These are phyloP conservation scores for Xylaria sp. DNA, from an alignment of 2,329 filamentous ascomycete genomes.

Conservation along the genomic window DNA sequence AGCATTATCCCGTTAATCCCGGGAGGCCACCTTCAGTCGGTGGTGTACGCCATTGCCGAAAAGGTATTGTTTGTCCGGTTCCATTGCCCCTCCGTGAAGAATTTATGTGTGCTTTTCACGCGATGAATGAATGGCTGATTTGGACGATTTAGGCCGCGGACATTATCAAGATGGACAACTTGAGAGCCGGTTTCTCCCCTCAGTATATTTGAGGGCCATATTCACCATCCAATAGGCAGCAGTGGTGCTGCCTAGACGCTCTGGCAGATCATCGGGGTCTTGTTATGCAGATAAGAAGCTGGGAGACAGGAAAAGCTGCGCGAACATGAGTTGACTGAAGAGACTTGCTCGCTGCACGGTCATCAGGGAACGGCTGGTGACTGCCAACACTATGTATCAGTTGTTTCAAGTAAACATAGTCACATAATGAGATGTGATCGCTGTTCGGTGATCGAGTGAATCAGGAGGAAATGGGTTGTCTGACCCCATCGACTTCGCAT, in stretches of 20 bases:
- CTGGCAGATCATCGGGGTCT: not conserved
- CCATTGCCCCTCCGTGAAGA: not conserved
- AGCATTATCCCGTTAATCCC: constrained; percentile 42
- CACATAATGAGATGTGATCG: not conserved
- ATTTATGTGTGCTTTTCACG: not conserved
- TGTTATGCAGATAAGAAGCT: not conserved
- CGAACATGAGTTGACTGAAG: not conserved
- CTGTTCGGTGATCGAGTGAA: not conserved
- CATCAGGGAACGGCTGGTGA: not conserved
- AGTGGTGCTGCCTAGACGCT: not conserved
- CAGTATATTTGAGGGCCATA: not conserved
- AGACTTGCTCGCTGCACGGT: not conserved
- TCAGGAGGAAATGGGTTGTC: not conserved
- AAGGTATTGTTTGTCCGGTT: constrained; percentile 32
- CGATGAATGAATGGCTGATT: constrained; percentile 4
- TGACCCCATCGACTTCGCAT: not conserved
- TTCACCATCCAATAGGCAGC: not conserved
- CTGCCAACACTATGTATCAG: not conserved
- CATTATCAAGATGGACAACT: constrained; percentile 37
- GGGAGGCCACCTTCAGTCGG: constrained; percentile 32
- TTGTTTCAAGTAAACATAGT: not conserved
- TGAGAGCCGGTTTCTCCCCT: not conserved
- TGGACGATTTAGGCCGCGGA: constrained; percentile 37
- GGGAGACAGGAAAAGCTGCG: not conserved
- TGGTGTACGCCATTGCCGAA: constrained; percentile 31